Evolutionary conservation across 139 green algal species (phyloP).

Genomic region (Chara braunii): DNA sequence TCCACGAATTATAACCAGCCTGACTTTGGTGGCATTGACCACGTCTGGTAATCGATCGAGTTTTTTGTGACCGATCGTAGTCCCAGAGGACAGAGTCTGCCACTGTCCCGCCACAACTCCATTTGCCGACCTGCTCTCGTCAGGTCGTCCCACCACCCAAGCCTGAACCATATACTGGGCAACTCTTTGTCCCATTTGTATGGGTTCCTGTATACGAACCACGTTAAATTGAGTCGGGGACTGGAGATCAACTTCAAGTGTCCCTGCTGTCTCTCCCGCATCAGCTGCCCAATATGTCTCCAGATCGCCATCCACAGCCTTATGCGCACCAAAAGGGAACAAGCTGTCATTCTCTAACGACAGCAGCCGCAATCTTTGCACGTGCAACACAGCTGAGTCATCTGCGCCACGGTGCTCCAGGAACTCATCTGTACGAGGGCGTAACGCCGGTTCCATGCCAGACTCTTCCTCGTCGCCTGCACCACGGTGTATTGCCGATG

Average conservation of each 20-base stretch:
- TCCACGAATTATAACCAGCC: not conserved
- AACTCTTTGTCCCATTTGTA: not conserved
- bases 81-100: not conserved
- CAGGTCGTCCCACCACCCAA: not conserved
- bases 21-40: not conserved
- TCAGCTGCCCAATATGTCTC: slow-evolving; percentile 1
- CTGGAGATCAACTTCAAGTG: not conserved
- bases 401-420: too few species aligned
- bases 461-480: too few species aligned
- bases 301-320: not conserved
- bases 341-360: too few species aligned
- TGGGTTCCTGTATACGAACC: not conserved
- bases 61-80: not conserved
- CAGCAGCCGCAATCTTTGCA: too few species aligned
- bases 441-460: too few species aligned
- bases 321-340: not conserved
- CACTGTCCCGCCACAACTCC: too few species aligned
- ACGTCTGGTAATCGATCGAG: slow-evolving; percentile 1
- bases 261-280: not conserved
- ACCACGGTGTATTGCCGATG: too few species aligned
- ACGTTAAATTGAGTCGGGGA: not conserved
- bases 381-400: too few species aligned
- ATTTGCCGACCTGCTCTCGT: too few species aligned
- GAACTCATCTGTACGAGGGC: too few species aligned
- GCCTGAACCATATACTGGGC: not conserved